phyloP scores from a whole-genome alignment of 306 rosid genomes.

The Gleditsia sinensis region DNA sequence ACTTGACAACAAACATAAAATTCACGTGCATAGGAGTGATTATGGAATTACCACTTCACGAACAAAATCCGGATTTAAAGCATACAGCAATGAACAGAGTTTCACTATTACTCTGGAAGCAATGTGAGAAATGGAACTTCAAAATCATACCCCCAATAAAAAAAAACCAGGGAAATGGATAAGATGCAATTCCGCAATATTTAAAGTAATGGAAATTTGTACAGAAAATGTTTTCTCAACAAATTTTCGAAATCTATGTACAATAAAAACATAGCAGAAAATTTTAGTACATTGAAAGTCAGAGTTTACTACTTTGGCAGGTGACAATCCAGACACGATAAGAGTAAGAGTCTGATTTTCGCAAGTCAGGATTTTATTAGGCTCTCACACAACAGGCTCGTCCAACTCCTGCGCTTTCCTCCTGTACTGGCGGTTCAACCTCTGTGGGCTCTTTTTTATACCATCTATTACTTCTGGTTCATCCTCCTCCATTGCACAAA shows the following conservation, averaged over 20 bases:
- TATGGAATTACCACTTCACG: too few species aligned
- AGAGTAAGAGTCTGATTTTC: background rate
- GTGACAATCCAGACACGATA: constrained; percentile 7
- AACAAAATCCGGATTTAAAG: too few species aligned
- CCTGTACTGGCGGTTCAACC: constrained; percentile 68
- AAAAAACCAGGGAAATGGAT: too few species aligned
- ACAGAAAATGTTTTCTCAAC: too few species aligned
- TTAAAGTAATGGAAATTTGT: too few species aligned
- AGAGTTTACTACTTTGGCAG: background rate
- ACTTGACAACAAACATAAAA: too few species aligned
- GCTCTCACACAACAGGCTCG: constrained; percentile 35
- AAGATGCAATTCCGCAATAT: background rate
- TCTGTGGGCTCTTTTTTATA: constrained; percentile 48
- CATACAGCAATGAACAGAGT: too few species aligned
- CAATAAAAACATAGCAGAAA: background rate
- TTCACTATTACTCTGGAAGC: too few species aligned
- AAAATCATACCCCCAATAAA: too few species aligned
- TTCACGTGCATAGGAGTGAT: too few species aligned
- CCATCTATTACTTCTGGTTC: constrained; percentile 48
- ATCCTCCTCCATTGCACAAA: constrained; percentile 94
- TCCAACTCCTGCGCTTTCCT: constrained; percentile 53
- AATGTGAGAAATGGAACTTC: too few species aligned
- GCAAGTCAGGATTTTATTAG: background rate
- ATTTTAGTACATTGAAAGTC: too few species aligned
- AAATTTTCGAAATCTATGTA: background rate